Conservation (phyloP, 2,329 filamentous ascomycete species). For the Daldinia sp. region DNA sequence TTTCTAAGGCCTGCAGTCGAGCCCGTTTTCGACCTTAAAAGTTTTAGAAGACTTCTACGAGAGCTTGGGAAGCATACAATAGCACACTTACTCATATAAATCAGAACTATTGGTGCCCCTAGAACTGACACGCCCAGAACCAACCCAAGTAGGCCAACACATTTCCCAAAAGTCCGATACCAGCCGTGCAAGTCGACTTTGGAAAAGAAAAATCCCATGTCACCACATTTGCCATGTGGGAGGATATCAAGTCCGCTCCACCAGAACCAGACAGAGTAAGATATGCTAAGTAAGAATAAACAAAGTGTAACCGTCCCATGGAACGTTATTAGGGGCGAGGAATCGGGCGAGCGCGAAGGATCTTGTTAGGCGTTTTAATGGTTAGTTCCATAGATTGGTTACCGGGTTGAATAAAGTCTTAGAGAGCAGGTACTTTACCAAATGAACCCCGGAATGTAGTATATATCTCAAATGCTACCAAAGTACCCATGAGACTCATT, state of each 20-base stretch:
- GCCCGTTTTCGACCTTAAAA: background rate
- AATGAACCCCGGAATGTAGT: background rate
- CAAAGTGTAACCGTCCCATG: background rate
- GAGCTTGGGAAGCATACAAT: background rate
- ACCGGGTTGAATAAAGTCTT: too few relatives aligned
- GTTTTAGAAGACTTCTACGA: background rate
- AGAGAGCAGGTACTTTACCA: background rate
- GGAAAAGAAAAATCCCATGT: background rate
- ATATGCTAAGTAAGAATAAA: background rate
- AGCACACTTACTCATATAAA: background rate
- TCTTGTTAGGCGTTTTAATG: background rate
- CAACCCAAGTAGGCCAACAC: too few relatives aligned
- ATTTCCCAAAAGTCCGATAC: background rate
- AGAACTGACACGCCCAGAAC: background rate
- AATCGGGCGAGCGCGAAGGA: background rate
- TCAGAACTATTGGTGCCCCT: too few relatives aligned
- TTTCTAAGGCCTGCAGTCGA: background rate
- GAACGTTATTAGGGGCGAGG: background rate
- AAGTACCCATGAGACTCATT: background rate
- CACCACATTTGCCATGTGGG: conserved; percentile 3
- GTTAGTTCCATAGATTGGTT: background rate
- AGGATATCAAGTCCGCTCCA: conserved; percentile 1
- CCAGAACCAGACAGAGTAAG: background rate
- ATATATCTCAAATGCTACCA: background rate
- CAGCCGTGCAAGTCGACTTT: background rate